Conservation (phyloP, 306 rosid genomes). For the Cotoneaster glaucophyllus region DNA sequence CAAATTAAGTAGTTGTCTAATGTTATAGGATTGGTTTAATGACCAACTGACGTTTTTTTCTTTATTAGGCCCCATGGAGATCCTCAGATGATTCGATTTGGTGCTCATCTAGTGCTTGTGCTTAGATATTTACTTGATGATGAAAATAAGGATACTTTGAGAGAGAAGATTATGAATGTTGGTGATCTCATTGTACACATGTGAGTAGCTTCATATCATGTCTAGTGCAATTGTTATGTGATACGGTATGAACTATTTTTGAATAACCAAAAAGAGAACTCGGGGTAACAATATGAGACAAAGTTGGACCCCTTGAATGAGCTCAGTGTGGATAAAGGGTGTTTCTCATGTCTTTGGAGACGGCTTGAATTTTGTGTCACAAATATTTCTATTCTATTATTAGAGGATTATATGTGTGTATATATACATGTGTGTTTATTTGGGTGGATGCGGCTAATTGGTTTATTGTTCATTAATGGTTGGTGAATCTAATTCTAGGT, state of each 20-base stretch:
- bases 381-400: neutral
- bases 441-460: slow-evolving; percentile 15
- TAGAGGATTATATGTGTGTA: neutral
- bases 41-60: slow-evolving; percentile 18
- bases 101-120: slow-evolving; percentile 96
- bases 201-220: slow-evolving; percentile 50
- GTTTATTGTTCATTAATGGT: slow-evolving; percentile 5
- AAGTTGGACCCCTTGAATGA: neutral
- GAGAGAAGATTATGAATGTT: slow-evolving; percentile 70
- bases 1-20: neutral
- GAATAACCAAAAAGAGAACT: neutral
- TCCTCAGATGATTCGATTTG: slow-evolving; percentile 95
- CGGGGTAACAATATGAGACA: neutral
- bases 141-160: slow-evolving; percentile 64
- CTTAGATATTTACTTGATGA: slow-evolving; percentile 77
- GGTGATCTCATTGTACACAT: slow-evolving; percentile 94
- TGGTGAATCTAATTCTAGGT: slow-evolving; percentile 45
- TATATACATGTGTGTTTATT: neutral
- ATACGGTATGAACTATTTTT: neutral
- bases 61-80: slow-evolving; percentile 79
- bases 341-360: neutral
- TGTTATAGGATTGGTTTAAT: slow-evolving; percentile 19
- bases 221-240: neutral
- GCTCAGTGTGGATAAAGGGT: neutral
- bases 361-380: neutral